A percentile compares a stretch with the other conserved stretches of the same genome.
Conservation (phyloP, 129 eudicot genomes). For the Chrysanthemum seticuspe region DNA sequence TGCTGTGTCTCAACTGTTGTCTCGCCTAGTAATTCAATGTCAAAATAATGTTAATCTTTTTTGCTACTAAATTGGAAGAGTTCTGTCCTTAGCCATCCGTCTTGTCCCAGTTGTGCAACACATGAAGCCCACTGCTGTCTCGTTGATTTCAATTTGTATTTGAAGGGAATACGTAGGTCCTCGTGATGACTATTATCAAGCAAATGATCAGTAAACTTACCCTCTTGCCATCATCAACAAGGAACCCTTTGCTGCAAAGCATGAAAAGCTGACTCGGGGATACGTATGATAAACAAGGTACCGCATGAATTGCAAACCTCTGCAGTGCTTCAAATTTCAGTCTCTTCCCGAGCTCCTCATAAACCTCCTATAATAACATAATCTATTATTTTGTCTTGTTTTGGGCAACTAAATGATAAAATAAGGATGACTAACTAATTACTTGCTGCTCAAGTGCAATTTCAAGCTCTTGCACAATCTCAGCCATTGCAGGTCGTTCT, state of each 20-base stretch:
- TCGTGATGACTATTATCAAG: no score
- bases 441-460: conserved; percentile 14
- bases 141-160: not conserved
- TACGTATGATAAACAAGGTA: not conserved
- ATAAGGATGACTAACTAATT: not conserved
- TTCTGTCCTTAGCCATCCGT: not conserved
- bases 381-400: no score
- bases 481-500: not conserved
- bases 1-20: no score
- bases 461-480: conserved; percentile 3
- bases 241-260: conserved; percentile 6
- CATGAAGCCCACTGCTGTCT: not conserved
- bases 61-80: not conserved
- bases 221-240: conserved; percentile 3
- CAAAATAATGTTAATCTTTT: not conserved
- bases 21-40: not conserved
- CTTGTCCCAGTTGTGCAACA: not conserved
- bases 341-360: not conserved
- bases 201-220: not conserved
- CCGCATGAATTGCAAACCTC: not conserved
- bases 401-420: no score
- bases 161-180: not conserved
- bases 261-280: not conserved
- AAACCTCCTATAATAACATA: not conserved
- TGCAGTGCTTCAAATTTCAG: not conserved